Percentiles rank a stretch among this genome's conserved stretches.
Conservation (phyloP, 2,329 filamentous ascomycete genomes). For the Xylaria sp. region DNA sequence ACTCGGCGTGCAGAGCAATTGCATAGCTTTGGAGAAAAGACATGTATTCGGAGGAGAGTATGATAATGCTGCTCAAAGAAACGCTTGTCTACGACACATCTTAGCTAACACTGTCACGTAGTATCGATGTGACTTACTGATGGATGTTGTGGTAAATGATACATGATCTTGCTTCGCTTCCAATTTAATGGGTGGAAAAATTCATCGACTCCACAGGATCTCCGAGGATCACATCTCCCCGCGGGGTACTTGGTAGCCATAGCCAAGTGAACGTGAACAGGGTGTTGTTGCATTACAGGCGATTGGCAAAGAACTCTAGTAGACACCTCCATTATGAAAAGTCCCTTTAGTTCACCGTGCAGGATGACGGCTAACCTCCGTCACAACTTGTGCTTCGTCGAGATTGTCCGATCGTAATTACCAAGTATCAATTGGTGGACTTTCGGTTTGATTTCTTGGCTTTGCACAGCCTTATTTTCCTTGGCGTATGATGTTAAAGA, state of each 20-base stretch:
- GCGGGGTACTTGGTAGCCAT: conserved; percentile 1
- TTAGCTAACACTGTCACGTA: conserved; percentile 7
- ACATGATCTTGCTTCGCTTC: conserved; percentile 2
- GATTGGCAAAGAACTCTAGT: background rate
- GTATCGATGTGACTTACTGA: background rate
- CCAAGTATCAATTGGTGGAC: conserved; percentile 25
- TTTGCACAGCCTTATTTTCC: background rate
- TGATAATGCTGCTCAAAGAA: background rate
- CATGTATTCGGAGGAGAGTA: background rate
- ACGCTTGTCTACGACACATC: background rate
- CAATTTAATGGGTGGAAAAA: conserved; percentile 37
- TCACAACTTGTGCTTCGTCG: background rate
- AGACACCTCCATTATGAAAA: background rate
- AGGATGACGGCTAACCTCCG: background rate
- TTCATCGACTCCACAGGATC: conserved; percentile 8
- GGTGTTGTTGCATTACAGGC: background rate
- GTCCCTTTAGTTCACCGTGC: background rate
- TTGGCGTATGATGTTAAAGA: conserved; percentile 12
- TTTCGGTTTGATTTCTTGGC: background rate
- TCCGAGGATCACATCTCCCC: conserved; percentile 9
- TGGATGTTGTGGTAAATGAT: conserved; percentile 14
- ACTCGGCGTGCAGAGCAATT: background rate
- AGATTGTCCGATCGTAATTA: conserved; percentile 4
- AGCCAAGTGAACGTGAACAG: background rate
- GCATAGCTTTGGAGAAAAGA: background rate